Evolutionary conservation across 352 stramenopile species (phyloP).

Genomic region (Phytopythium sindhum): DNA sequence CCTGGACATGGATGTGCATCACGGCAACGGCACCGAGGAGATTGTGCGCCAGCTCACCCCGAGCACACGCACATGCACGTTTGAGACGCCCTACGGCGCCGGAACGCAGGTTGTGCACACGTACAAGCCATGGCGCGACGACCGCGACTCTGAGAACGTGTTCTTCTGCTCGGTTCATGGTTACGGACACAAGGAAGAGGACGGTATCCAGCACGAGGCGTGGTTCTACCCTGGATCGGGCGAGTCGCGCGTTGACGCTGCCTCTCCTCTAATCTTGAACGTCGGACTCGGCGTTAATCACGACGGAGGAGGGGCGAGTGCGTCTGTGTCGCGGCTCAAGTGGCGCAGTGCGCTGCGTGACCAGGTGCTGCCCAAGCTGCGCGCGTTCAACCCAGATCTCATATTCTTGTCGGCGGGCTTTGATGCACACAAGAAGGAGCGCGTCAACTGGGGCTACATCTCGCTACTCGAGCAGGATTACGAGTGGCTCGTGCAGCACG

Average conservation of each 20-base stretch:
- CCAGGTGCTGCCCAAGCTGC: slow-evolving; percentile 50
- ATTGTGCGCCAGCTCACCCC: slow-evolving; percentile 93
- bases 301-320: slow-evolving; percentile 6
- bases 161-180: slow-evolving; percentile 94
- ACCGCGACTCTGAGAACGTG: slow-evolving; percentile 92
- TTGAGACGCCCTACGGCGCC: slow-evolving; percentile 90
- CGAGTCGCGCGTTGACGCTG: slow-evolving; percentile 22
- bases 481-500: slow-evolving; percentile 71
- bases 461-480: slow-evolving; percentile 81
- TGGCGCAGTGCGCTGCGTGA: slow-evolving; percentile 78
- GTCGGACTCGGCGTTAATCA: slow-evolving; percentile 43
- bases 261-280: slow-evolving; percentile 54
- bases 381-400: slow-evolving; percentile 63
- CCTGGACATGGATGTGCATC: slow-evolving; percentile 98
- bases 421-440: slow-evolving; percentile 76
- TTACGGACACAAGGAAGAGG: slow-evolving; percentile 71
- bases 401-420: slow-evolving; percentile 85
- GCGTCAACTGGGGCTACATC: slow-evolving; percentile 78
- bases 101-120: slow-evolving; percentile 78
- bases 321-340: slow-evolving; percentile 58
- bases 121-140: slow-evolving; percentile 96
- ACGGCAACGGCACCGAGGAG: slow-evolving; percentile 97
- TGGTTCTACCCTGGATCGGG: slow-evolving; percentile 86
- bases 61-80: slow-evolving; percentile 63
- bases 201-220: slow-evolving; percentile 40